phyloP scores from a whole-genome alignment of 2,329 filamentous ascomycete species.

The Oidium heveae region DNA sequence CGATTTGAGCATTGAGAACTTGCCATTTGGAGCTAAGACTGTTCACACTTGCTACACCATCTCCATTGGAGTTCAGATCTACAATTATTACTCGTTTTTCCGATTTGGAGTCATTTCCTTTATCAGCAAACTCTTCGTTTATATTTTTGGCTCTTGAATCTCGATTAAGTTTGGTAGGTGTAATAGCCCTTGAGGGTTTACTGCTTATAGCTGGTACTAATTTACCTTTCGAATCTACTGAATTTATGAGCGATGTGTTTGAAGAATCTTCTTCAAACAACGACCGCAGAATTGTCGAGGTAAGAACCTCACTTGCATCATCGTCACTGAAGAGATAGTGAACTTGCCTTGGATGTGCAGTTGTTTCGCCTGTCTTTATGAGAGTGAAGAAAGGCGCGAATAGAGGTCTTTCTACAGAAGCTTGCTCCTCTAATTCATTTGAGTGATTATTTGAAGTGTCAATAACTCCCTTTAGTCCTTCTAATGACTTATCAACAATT shows the following conservation, averaged over 20 bases:
- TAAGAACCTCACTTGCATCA: constrained; percentile 48
- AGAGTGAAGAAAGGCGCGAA: constrained; percentile 73
- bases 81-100: constrained; percentile 25
- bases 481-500: too few species aligned
- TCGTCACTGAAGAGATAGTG: constrained; percentile 91
- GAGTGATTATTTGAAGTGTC: neutral
- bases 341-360: constrained; percentile 51
- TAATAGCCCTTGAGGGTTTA: neutral
- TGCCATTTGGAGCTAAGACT: constrained; percentile 56
- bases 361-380: constrained; percentile 35
- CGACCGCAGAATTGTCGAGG: constrained; percentile 28
- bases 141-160: neutral
- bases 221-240: neutral
- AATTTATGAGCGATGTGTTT: neutral
- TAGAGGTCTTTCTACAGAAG: neutral
- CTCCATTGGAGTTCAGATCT: constrained; percentile 24
- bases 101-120: constrained; percentile 2
- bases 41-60: constrained; percentile 38
- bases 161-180: neutral
- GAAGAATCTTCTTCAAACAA: neutral
- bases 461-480: too few species aligned
- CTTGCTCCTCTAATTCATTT: neutral
- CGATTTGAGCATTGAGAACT: constrained; percentile 26
- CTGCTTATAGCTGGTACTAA: too few species aligned
- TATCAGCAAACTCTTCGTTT: neutral